Conservation (phyloP, 1,284 basidiomycete genomes). For the Ganoderma multipileum region DNA sequence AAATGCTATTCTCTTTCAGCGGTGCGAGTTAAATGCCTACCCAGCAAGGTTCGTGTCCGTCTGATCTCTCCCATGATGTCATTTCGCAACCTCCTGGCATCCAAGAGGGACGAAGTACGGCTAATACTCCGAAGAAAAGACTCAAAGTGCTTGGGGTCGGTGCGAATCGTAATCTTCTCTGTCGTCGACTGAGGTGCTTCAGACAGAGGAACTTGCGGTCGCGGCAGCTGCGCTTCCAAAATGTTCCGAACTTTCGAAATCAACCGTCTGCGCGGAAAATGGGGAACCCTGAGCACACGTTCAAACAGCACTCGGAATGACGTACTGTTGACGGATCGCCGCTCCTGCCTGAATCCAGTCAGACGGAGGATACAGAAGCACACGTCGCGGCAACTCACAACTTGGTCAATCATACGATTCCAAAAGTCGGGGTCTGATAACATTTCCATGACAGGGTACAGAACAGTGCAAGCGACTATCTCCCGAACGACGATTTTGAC, state of each 20-base stretch:
- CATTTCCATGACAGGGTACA: conserved; percentile 92
- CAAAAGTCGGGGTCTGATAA: conserved; percentile 95
- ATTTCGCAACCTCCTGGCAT: conserved; percentile 89
- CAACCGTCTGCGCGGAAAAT: conserved; percentile 60
- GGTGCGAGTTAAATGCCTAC: conserved; percentile 46
- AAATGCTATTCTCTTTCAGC: background rate
- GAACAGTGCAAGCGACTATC: conserved; percentile 81
- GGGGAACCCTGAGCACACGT: background rate
- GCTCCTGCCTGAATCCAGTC: conserved; percentile 73
- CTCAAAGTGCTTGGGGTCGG: conserved; percentile 85
- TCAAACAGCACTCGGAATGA: conserved; percentile 12
- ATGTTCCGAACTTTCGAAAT: conserved; percentile 85
- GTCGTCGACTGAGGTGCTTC: conserved; percentile 49
- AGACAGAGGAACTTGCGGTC: conserved; percentile 49
- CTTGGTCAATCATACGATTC: conserved; percentile 92
- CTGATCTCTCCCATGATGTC: conserved; percentile 90
- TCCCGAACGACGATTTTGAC: conserved; percentile 83
- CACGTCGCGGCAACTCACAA: conserved; percentile 57
- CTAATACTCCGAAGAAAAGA: conserved; percentile 87
- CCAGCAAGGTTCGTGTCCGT: conserved; percentile 73
- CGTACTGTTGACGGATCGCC: conserved; percentile 89
- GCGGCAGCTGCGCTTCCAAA: conserved; percentile 80
- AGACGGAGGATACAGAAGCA: conserved; percentile 16
- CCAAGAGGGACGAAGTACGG: conserved; percentile 81
- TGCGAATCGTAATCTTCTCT: conserved; percentile 79